phyloP scores from a whole-genome alignment of 2,329 filamentous ascomycete species.

The Ceratocystis diversiconidia region DNA sequence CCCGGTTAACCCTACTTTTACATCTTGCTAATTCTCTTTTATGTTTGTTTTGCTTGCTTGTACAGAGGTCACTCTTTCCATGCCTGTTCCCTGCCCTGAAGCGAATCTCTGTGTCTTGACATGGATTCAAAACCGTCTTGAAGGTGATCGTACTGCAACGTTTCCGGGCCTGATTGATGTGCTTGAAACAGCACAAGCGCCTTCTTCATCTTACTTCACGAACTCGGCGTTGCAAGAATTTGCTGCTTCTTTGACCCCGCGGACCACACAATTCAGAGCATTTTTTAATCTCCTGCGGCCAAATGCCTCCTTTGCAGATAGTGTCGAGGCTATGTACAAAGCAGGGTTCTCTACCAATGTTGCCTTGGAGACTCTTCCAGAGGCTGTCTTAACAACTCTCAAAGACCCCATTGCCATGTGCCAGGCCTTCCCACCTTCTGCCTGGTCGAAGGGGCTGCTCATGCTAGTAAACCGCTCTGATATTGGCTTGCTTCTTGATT shows the following conservation, averaged over 20 bases:
- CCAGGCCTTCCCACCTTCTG: constrained; percentile 64
- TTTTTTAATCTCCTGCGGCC: constrained; percentile 47
- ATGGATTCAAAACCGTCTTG: constrained; percentile 39
- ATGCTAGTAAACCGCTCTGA: constrained; percentile 70
- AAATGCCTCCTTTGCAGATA: constrained; percentile 40
- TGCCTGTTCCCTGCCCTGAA: constrained; percentile 24
- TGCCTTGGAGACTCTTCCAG: constrained; percentile 70
- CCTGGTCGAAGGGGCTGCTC: constrained; percentile 59
- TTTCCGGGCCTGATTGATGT: constrained; percentile 34
- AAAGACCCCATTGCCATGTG: constrained; percentile 75
- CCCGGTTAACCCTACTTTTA: neutral
- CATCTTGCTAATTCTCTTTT: neutral
- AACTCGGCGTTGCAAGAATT: constrained; percentile 1
- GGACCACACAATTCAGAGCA: constrained; percentile 54
- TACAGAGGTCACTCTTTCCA: constrained; percentile 24
- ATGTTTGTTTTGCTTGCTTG: neutral
- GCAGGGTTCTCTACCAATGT: constrained; percentile 47
- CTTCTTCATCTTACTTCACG: neutral
- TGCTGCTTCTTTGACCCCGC: constrained; percentile 37
- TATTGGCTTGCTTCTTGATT: constrained; percentile 49
- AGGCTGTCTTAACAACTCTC: constrained; percentile 65
- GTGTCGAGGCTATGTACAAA: constrained; percentile 59
- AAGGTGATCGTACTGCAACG: constrained; percentile 25
- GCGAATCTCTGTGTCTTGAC: constrained; percentile 30
- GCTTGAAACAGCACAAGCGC: constrained; percentile 7